Percentiles rank a stretch among this genome's conserved stretches.
Evolutionary conservation across 148 eudicot genomes (phyloP).

Genomic region (Rhododendron mucronatum): DNA sequence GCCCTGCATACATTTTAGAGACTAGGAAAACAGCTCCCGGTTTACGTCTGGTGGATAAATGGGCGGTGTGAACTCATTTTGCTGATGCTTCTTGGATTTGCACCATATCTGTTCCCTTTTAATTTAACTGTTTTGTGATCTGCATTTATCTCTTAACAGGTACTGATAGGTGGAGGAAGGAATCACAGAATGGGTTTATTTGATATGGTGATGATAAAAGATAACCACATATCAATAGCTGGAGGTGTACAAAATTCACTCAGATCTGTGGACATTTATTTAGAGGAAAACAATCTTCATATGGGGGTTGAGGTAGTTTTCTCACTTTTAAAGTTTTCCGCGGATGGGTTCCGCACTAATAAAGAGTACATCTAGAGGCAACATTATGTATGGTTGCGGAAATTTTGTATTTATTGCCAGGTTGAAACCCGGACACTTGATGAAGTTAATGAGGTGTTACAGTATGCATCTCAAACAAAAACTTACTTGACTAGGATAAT

Average conservation of each 20-base stretch:
- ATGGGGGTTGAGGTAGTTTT: slow-evolving; percentile 88
- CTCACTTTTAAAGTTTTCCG: slow-evolving; percentile 5
- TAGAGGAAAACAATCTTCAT: slow-evolving; percentile 63
- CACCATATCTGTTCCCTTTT: not conserved
- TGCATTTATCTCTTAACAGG: slow-evolving; percentile 37
- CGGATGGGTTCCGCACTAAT: not conserved
- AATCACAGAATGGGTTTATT: slow-evolving; percentile 95
- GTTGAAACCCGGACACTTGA: slow-evolving; percentile 86
- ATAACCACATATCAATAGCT: slow-evolving; percentile 89
- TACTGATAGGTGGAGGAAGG: slow-evolving; percentile 87
- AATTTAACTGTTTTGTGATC: not conserved
- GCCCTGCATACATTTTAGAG: slow-evolving; percentile 77
- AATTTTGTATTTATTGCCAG: slow-evolving; percentile 30
- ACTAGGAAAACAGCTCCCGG: slow-evolving; percentile 98
- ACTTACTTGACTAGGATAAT: slow-evolving; percentile 76
- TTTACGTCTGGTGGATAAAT: slow-evolving; percentile 93
- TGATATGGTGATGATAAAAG: slow-evolving; percentile 96
- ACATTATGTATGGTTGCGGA: not conserved
- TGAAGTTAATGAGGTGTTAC: slow-evolving; percentile 76
- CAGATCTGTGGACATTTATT: slow-evolving; percentile 67
- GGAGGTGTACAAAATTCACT: slow-evolving; percentile 82
- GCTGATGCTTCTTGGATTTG: not conserved
- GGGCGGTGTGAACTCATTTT: slow-evolving; percentile 72
- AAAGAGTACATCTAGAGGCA: not conserved
- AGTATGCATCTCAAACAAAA: slow-evolving; percentile 62